Base-by-base conservation (phyloP, 2,329 filamentous ascomycete species). In the Colletotrichum caudatum region DNA sequence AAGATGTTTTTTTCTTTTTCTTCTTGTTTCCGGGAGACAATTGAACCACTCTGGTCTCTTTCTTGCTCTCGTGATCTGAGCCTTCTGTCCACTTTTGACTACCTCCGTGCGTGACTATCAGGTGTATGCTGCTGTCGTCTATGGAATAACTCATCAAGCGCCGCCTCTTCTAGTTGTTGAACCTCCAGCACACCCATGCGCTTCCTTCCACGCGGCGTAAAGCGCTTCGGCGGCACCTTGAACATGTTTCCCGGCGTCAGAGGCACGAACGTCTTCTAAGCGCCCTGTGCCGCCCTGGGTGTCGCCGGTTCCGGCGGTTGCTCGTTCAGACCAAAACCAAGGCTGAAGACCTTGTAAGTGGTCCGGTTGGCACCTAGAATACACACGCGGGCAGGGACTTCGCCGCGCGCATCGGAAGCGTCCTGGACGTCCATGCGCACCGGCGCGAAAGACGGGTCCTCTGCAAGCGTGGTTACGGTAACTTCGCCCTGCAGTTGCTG, bases 351-450 rank as follows among this genome's bases (percentile, higher is more conserved):
- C 64, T 81, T 84, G 75, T 87, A 85, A 4, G 81, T 83, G 26
- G 83, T 80, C 63, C 82, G 80, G 71, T 88, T 86, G 33, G 79
- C 81, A 20, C 84, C 84, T 11, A 90, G 77, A 11, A 90, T 77
- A 71, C 85, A 88, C 4, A 89, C 79, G 60, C 88, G 81, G 3
- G 82, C 80, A 1, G 87, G 85, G 14, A 88, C 78, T 35, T 84
- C 82, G 2, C 85, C 86, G 53, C 85, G 80, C 26, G 82, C 76
- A 8, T 81, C 79, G 51, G 81, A 85, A 44, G 78, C 81, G 44
- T 82, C 82, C 60, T 85, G 83, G 8, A 88, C 83, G 72, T 89
- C 85, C 85, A 90, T 88, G 64, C 82, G 81, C 3, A 83, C 77
- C 0, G 87, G 87, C 5, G 74, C 70, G 64, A 84, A 84, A 20